Evolutionary conservation across 345 rosid species (phyloP).

Genomic region (Populus deltoides): DNA sequence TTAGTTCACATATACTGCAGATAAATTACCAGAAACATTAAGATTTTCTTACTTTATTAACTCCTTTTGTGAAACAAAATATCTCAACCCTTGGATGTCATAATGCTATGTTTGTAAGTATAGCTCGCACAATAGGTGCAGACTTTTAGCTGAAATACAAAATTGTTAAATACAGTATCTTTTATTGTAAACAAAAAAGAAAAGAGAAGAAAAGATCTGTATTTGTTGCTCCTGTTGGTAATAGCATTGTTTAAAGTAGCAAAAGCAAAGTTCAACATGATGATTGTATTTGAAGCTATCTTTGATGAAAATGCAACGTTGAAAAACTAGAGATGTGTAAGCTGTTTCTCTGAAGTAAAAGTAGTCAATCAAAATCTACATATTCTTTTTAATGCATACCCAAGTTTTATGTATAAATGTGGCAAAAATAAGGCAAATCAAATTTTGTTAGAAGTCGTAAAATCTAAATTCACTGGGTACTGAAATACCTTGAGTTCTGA

Average conservation of each 20-base stretch:
- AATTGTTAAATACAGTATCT: background rate
- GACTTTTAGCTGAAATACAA: background rate
- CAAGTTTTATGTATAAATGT: background rate
- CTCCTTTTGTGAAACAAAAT: too few species aligned
- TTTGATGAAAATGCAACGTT: background rate
- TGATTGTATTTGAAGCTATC: background rate
- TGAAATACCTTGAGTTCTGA: slow-evolving; percentile 51
- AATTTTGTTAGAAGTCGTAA: too few species aligned
- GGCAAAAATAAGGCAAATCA: background rate
- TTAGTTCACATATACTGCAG: background rate
- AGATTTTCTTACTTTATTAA: background rate
- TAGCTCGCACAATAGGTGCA: background rate
- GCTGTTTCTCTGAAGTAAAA: background rate
- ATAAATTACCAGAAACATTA: background rate
- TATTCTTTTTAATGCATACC: background rate
- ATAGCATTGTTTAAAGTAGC: background rate
- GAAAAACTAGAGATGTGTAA: background rate
- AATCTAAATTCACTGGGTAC: background rate
- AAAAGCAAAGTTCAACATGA: background rate
- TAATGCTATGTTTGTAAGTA: background rate
- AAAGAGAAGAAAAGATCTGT: background rate
- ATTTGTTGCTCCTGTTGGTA: background rate
- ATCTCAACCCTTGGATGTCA: background rate
- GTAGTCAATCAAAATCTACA: background rate
- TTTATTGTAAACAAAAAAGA: background rate